Evolutionary conservation across 2,329 filamentous ascomycete genomes (phyloP).

Genomic region (Neopestalotiopsis sp.): DNA sequence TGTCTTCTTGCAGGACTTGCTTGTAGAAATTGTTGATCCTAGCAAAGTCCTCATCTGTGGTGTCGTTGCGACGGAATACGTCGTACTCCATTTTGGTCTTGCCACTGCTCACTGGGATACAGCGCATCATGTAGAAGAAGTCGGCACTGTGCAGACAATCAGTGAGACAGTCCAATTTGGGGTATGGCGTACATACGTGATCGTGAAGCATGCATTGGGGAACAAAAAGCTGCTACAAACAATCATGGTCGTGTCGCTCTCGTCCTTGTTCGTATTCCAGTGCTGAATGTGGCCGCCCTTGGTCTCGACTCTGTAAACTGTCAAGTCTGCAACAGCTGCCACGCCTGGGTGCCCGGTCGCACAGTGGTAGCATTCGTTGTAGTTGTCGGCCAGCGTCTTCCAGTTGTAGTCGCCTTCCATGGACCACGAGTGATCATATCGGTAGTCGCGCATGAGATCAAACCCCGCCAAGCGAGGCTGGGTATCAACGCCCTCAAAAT

Average conservation of each 20-base stretch:
- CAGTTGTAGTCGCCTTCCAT: conserved; percentile 8
- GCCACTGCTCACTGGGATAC: background rate
- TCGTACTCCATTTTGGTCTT: conserved; percentile 10
- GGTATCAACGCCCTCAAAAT: conserved; percentile 4
- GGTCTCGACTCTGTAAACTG: background rate
- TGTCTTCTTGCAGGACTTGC: conserved; percentile 4
- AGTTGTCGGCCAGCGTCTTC: conserved; percentile 6
- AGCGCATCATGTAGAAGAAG: conserved; percentile 10
- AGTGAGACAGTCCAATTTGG: background rate
- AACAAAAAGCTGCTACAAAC: conserved; percentile 6
- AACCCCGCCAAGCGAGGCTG: background rate
- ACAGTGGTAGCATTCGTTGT: conserved; percentile 4
- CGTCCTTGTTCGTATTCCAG: conserved; percentile 7
- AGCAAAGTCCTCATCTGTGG: background rate
- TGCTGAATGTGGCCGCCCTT: conserved; percentile 8
- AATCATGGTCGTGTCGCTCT: conserved; percentile 7
- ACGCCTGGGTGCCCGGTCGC: background rate
- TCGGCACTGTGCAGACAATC: background rate
- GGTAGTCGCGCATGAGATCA: conserved; percentile 4
- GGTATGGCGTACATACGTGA: background rate
- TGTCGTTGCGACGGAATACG: conserved; percentile 7
- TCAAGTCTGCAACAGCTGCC: background rate
- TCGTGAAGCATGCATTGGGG: background rate
- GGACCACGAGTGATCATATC: conserved; percentile 4
- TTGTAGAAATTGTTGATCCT: conserved; percentile 5